These are phyloP conservation scores for Ascochyta viciae-villosae DNA, from an alignment of 2,329 filamentous ascomycete species.

Conservation along the genomic window DNA sequence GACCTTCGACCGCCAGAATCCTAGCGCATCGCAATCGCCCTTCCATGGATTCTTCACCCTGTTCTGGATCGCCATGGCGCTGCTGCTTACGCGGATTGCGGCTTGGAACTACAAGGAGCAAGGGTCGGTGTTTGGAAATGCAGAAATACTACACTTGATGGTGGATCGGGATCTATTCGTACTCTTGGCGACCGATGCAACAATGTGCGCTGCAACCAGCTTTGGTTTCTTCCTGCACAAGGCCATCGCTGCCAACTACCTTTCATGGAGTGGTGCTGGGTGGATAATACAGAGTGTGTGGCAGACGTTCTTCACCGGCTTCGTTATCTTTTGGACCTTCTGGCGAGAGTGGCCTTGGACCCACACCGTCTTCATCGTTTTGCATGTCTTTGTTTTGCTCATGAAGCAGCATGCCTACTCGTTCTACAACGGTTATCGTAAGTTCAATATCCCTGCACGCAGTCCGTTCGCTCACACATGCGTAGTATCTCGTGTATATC, in stretches of 20 bases:
- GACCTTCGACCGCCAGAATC: conserved; percentile 76
- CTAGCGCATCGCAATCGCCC: conserved; percentile 67
- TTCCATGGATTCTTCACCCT: conserved; percentile 83
- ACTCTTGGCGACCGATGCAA: conserved; percentile 67
- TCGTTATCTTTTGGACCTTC: conserved; percentile 70
- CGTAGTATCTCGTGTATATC: conserved; percentile 64
- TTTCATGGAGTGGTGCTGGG: conserved; percentile 72
- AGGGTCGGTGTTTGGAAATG: conserved; percentile 72
- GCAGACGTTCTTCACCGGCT: conserved; percentile 70
- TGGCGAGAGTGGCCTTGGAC: conserved; percentile 83
- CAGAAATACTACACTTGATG: conserved; percentile 77
- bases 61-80: conserved; percentile 74
- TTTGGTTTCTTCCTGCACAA: conserved; percentile 72
- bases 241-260: conserved; percentile 62
- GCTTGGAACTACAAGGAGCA: conserved; percentile 72
- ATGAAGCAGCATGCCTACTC: conserved; percentile 87
- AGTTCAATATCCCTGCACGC: conserved; percentile 17
- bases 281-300: conserved; percentile 80
- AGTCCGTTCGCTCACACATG: conserved; percentile 9
- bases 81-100: conserved; percentile 72
- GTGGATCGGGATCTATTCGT: conserved; percentile 61
- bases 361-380: conserved; percentile 77
- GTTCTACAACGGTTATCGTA: conserved; percentile 77
- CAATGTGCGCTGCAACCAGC: conserved; percentile 71
- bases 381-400: conserved; percentile 76